phyloP scores from a whole-genome alignment of 441 rosid genomes.

The Raphanus hybrid region DNA sequence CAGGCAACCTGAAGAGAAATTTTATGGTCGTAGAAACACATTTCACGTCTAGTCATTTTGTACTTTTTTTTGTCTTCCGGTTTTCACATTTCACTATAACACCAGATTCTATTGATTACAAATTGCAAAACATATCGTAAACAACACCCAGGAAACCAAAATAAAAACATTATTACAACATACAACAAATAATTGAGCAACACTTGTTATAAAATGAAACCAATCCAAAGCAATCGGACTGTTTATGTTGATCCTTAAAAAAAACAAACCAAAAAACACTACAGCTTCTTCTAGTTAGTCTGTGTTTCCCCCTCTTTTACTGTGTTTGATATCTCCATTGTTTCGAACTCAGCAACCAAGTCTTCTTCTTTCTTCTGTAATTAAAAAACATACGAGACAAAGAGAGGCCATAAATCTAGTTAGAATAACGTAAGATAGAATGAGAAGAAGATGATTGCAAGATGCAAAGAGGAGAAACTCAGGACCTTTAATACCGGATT shows the following conservation, averaged over 20 bases:
- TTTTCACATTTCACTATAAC: slow-evolving; percentile 17
- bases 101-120: slow-evolving; percentile 36
- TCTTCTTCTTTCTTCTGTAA: slow-evolving; percentile 44
- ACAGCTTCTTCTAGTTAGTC: slow-evolving; percentile 32
- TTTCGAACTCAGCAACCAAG: slow-evolving; percentile 37
- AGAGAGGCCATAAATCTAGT: not conserved
- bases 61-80: not conserved
- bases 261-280: slow-evolving; percentile 26
- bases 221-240: slow-evolving; percentile 40
- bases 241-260: slow-evolving; percentile 27
- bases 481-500: slow-evolving; percentile 35
- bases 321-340: slow-evolving; percentile 31
- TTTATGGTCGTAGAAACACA: slow-evolving; percentile 15
- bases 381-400: not conserved
- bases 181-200: slow-evolving; percentile 24
- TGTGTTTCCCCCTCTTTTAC: slow-evolving; percentile 30
- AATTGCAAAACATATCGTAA: slow-evolving; percentile 22
- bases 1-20: slow-evolving; percentile 18
- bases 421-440: slow-evolving; percentile 4
- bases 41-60: not conserved
- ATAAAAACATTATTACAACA: slow-evolving; percentile 23
- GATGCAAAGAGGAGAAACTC: slow-evolving; percentile 1
- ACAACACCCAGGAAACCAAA: slow-evolving; percentile 19
- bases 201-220: slow-evolving; percentile 30
- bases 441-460: not conserved